phyloP scores from a whole-genome alignment of 2,329 filamentous ascomycete species.

The Aureobasidium lini region DNA sequence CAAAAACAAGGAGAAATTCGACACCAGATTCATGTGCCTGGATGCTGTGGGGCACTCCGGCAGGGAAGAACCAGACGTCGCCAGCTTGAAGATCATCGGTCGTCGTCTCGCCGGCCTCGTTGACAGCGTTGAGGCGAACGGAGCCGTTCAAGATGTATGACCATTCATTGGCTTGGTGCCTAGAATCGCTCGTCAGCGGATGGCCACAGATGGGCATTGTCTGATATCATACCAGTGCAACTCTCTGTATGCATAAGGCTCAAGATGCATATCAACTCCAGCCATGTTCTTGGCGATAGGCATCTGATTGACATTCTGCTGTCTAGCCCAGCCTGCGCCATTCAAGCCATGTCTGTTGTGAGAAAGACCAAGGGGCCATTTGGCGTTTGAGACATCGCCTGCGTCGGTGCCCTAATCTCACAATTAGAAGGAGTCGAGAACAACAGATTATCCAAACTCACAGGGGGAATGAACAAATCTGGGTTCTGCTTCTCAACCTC shows the following conservation, averaged over 20 bases:
- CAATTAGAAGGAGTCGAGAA: background rate
- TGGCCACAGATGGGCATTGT: background rate
- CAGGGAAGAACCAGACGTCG: constrained; percentile 51
- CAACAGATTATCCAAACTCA: background rate
- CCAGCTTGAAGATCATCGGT: constrained; percentile 32
- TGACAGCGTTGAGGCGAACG: constrained; percentile 24
- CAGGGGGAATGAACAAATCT: constrained; percentile 30
- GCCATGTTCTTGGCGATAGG: constrained; percentile 36
- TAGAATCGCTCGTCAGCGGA: background rate
- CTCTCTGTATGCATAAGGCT: constrained; percentile 29
- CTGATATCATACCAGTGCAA: constrained; percentile 23
- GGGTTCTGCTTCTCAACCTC: constrained; percentile 33
- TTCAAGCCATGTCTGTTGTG: constrained; percentile 34
- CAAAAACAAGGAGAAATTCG: constrained; percentile 56
- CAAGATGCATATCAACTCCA: constrained; percentile 36
- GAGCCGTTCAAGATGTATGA: constrained; percentile 25
- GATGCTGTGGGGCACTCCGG: constrained; percentile 22
- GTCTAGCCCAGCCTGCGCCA: constrained; percentile 34
- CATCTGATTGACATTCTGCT: constrained; percentile 33
- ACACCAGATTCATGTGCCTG: constrained; percentile 46
- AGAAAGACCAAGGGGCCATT: constrained; percentile 36
- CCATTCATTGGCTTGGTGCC: constrained; percentile 26
- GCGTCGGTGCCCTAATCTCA: constrained; percentile 29
- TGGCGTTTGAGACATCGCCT: constrained; percentile 33
- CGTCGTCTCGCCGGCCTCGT: constrained; percentile 27